These are phyloP conservation scores for Paecilomyces niveus DNA, from an alignment of 2,329 filamentous ascomycete genomes.

Conservation along the genomic window DNA sequence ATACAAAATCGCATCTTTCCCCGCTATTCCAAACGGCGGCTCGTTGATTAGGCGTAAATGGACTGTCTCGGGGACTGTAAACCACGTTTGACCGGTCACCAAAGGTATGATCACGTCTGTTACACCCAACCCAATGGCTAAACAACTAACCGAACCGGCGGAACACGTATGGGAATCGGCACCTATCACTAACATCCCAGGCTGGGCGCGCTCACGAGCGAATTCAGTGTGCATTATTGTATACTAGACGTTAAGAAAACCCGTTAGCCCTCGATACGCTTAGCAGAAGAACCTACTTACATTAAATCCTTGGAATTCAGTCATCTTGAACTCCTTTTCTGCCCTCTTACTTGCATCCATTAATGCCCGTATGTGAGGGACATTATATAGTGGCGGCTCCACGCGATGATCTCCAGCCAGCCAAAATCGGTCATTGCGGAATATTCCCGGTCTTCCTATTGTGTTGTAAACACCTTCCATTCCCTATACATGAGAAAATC, in stretches of 20 bases:
- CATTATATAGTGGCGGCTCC: constrained; percentile 36
- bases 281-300: constrained; percentile 5
- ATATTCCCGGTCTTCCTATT: constrained; percentile 38
- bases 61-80: constrained; percentile 38
- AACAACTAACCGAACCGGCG: constrained; percentile 32
- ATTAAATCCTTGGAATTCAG: constrained; percentile 36
- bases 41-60: constrained; percentile 35
- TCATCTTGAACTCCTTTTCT: constrained; percentile 37
- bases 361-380: constrained; percentile 30
- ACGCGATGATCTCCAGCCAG: constrained; percentile 44
- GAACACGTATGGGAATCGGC: constrained; percentile 44
- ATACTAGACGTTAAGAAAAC: constrained; percentile 10
- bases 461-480: constrained; percentile 37
- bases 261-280: background rate
- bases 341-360: constrained; percentile 31
- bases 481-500: constrained; percentile 13
- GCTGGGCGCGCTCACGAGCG: constrained; percentile 36
- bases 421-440: constrained; percentile 46
- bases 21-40: constrained; percentile 31
- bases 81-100: constrained; percentile 43
- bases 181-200: constrained; percentile 38
- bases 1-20: constrained; percentile 42
- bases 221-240: constrained; percentile 46
- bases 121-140: constrained; percentile 40
- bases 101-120: constrained; percentile 42